A percentile compares a stretch with the other conserved stretches of the same genome.
Conservation (phyloP, 768 basidiomycete genomes). For the Trametes cubensis region DNA sequence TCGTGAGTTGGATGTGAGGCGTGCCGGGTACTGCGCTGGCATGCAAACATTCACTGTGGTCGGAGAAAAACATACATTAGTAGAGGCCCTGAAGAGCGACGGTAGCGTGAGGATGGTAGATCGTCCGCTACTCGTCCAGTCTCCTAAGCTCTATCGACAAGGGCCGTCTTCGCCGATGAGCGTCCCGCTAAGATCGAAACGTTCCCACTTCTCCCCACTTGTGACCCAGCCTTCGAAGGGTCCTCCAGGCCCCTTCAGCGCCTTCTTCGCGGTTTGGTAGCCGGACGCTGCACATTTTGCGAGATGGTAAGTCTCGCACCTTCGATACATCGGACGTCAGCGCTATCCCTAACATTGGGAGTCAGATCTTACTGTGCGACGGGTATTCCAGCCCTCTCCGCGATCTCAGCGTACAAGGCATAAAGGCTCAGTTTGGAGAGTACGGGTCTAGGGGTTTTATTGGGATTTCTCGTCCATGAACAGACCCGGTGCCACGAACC, state of each 20-base stretch:
- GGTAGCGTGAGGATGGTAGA: no score
- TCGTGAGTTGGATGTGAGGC: no score
- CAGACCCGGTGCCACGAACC: conserved; percentile 42
- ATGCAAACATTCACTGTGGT: no score
- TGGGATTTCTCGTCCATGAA: not conserved
- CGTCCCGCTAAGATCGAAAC: conserved; percentile 41
- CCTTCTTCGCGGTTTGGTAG: conserved; percentile 56
- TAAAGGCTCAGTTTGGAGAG: conserved; percentile 59
- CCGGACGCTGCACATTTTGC: conserved; percentile 44
- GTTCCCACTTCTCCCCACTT: conserved; percentile 57
- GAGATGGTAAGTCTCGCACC: conserved; percentile 41
- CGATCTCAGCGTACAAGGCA: conserved; percentile 42
- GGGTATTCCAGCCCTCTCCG: conserved; percentile 22
- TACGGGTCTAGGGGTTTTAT: conserved; percentile 43
- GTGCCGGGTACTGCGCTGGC: no score
- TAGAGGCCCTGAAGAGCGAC: no score
- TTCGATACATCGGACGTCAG: conserved; percentile 1
- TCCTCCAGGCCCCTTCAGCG: conserved; percentile 46
- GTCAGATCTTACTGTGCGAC: conserved; percentile 17
- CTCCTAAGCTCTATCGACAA: no score
- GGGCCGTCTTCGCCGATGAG: no score
- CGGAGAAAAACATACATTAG: no score
- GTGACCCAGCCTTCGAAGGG: conserved; percentile 66
- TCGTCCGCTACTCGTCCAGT: no score
- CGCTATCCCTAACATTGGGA: not conserved